Evolutionary conservation across 495 filamentous ascomycete species (phyloP).

Genomic region (Aspergillus campestris): DNA sequence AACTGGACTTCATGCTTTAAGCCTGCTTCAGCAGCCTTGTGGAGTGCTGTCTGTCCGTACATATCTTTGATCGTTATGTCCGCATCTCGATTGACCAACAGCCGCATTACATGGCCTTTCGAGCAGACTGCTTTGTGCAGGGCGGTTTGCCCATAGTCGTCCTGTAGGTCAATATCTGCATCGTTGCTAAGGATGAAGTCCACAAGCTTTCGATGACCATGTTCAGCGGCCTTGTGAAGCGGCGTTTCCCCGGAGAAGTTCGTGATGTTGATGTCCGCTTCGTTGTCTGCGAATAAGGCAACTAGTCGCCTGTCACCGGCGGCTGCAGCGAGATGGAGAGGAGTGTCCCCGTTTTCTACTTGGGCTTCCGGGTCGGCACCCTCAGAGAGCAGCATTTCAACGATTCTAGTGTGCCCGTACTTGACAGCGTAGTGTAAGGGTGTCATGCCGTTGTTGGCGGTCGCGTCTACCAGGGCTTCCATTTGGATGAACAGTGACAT

Average conservation of each 20-base stretch:
- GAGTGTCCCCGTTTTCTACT: constrained; percentile 18
- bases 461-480: constrained; percentile 13
- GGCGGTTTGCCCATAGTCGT: constrained; percentile 20
- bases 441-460: constrained; percentile 12
- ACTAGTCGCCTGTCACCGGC: constrained; percentile 26
- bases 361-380: constrained; percentile 22
- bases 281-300: constrained; percentile 30
- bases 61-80: constrained; percentile 19
- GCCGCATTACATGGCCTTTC: constrained; percentile 21
- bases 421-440: constrained; percentile 26
- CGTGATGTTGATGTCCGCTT: constrained; percentile 32
- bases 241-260: constrained; percentile 25
- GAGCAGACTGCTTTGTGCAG: constrained; percentile 21
- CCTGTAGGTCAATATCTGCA: constrained; percentile 22
- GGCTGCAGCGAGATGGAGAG: constrained; percentile 30
- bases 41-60: constrained; percentile 25
- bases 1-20: constrained; percentile 17
- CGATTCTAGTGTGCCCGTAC: constrained; percentile 23
- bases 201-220: constrained; percentile 28
- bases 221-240: constrained; percentile 31
- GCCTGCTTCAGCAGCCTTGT: constrained; percentile 20
- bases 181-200: constrained; percentile 28
- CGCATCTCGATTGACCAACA: constrained; percentile 15
- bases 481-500: constrained; percentile 19
- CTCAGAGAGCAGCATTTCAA: constrained; percentile 19